Base-by-base conservation (phyloP, 2,329 filamentous ascomycete genomes). In the Chaetothyriales sp. region DNA sequence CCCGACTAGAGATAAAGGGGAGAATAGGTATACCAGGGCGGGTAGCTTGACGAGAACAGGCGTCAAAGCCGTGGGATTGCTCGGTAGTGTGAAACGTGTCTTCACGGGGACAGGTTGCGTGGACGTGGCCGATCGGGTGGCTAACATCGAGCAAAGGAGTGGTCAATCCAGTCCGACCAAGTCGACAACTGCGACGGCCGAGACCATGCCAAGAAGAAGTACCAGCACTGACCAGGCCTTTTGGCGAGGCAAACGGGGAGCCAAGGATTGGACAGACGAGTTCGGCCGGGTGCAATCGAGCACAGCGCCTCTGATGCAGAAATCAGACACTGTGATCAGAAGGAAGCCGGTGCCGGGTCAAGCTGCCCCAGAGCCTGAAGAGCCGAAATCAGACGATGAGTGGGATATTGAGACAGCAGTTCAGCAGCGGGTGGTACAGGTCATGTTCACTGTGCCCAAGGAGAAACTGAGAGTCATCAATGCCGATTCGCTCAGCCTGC, bases 401-500 rank as follows among this genome's bases (percentile, higher is more conserved):
- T 86, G 85, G 85, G 85, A 89, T 60, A 79, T 89, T 43, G 85
- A 89, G 65, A 74, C 77, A 51, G 84, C 85, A 2, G 78, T 84
- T 1, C 82, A 87, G 68, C 77, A 77, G 53, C 70, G 84, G 19
- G 73, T 86, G 7, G 85, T 89, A 55, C 85, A 89, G 66, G 78
- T 88, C 63, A 92, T 94, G 79, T 97, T 95, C 67, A 95, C 90
- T 0, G 88, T 95, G 54, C 90, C 92, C 2, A 88, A 84, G 66
- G 85, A 90, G 67, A 80, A 81, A 60, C 69, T 97, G 56, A 73
- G 90, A 22, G 89, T 97, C n/a, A 90, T 95, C 18, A 97, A 97
- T 65, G 83, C 79, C 48, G 84, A 84, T 62, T 69, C 73, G 9
- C 46, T 61, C 47, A 63, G 63, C 52, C 49, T 62, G 22, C 44